Conservation (phyloP, 495 filamentous ascomycete genomes). For the Aspergillus asperescens region DNA sequence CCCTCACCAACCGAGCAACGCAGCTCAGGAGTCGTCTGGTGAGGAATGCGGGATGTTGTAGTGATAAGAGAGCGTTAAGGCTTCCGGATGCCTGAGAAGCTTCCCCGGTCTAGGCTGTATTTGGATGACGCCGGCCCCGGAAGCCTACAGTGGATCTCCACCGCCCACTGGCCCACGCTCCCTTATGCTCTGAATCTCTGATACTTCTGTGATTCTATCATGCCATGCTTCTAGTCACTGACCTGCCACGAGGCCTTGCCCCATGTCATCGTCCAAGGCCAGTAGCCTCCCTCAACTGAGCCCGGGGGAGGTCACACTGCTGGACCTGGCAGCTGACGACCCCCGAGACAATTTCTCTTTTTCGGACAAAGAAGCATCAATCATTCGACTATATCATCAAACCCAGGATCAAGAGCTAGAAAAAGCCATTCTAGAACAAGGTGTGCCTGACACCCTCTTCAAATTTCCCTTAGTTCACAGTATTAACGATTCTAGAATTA, state of each 20-base stretch:
- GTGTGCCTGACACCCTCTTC: constrained; percentile 15
- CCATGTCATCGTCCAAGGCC: constrained; percentile 37
- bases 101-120: constrained; percentile 20
- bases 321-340: constrained; percentile 40
- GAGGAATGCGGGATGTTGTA: constrained; percentile 29
- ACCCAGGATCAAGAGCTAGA: constrained; percentile 66
- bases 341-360: constrained; percentile 47
- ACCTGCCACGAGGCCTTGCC: constrained; percentile 28
- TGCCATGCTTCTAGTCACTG: constrained; percentile 27
- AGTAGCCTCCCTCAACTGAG: constrained; percentile 34
- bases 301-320: constrained; percentile 32
- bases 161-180: constrained; percentile 10
- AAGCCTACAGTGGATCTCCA: constrained; percentile 14
- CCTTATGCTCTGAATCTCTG: not conserved
- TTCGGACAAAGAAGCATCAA: constrained; percentile 54
- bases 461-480: not conserved
- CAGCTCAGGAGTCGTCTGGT: constrained; percentile 21
- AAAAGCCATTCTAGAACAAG: constrained; percentile 58
- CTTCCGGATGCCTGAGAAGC: constrained; percentile 15
- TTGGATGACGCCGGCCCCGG: constrained; percentile 18
- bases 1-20: constrained; percentile 35
- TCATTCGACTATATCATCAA: constrained; percentile 63
- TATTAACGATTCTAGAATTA: constrained; percentile 21
- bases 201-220: constrained; percentile 21
- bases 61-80: constrained; percentile 17